Evolutionary conservation across 306 rosid species (phyloP), one percentile per base, ranked within the genome.

Genomic region (Lathyrus sativus): DNA sequence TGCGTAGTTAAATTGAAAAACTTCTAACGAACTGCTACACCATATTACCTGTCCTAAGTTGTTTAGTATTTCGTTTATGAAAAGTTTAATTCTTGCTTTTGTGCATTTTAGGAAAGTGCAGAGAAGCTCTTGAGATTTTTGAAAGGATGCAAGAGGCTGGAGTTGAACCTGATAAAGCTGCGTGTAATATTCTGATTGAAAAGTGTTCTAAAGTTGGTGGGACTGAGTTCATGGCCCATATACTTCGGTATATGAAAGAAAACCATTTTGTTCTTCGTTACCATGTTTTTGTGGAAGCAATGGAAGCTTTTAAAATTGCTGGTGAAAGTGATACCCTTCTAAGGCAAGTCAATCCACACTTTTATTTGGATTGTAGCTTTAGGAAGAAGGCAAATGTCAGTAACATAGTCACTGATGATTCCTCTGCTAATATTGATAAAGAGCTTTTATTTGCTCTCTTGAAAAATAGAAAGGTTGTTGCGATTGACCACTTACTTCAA

Each of bases 131-230:
- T 29, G 96, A 87, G 65, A 84, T 91, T 54, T 91, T 91, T 69
- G 70, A 54, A 70, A 72, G 79, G 72, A 87, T 89, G 92, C 98
- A 82, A 78, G 96, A 89, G 68, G 90, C 95, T 62, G 88, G 82
- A 65, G 82, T 74, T 39, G 82, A 82, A 26, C 98, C 98, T 70
- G 96, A 87, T 76, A 91, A 89, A 84, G 91, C 90, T 26, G 90
- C 95, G 9, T 91, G 91, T 76, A 91, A 87, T 76, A 91, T 91
- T 71, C 81, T 89, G 85, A 74, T 91, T 65, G 76, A 81, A 82
- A 91, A 81, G 70, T 85, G 87, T 68, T 84, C 85, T 66, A 84
- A 79, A 81, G 84, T 74, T 45, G 83, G 84, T 17, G 91, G 76
- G 73, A 74, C 79, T 4, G 37, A 5, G 62, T 80, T 82, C 51